phyloP scores from a whole-genome alignment of 2,329 filamentous ascomycete species.

The Fusarium pseudocircinatum region DNA sequence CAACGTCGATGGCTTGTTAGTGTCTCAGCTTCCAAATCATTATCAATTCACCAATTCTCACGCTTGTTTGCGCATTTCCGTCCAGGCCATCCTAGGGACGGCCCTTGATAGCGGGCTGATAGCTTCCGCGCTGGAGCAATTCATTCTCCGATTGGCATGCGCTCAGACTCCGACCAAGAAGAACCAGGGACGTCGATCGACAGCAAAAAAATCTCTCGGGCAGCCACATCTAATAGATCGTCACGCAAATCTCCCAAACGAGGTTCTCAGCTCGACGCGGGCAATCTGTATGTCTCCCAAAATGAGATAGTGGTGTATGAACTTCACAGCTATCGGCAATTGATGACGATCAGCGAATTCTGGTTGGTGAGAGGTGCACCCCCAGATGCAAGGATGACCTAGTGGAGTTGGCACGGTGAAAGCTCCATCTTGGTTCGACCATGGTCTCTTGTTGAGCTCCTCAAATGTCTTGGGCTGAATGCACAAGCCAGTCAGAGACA shows the following conservation, averaged over 20 bases:
- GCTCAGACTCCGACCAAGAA: constrained; percentile 4
- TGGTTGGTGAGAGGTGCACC: constrained; percentile 26
- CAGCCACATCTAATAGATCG: constrained; percentile 11
- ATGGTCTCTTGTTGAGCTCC: background rate
- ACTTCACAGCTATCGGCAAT: constrained; percentile 21
- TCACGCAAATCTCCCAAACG: background rate
- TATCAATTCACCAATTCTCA: background rate
- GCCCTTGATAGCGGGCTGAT: constrained; percentile 29
- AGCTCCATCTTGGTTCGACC: constrained; percentile 14
- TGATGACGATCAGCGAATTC: constrained; percentile 19
- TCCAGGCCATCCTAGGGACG: constrained; percentile 29
- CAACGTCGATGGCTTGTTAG: constrained; percentile 27
- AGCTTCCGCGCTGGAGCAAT: constrained; percentile 25
- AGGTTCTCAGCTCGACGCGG: constrained; percentile 20
- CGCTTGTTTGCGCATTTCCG: background rate
- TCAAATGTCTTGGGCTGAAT: constrained; percentile 19
- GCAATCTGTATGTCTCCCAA: constrained; percentile 5
- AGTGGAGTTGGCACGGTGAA: constrained; percentile 11
- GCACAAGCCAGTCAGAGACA: constrained; percentile 2
- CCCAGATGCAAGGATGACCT: constrained; percentile 10
- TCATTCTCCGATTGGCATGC: constrained; percentile 21
- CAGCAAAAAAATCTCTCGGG: constrained; percentile 3
- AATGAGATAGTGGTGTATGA: background rate
- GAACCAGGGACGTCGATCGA: constrained; percentile 14
- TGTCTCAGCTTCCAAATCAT: background rate